Evolutionary conservation across 2,329 filamentous ascomycete genomes (phyloP).

Genomic region (Paecilomyces niveus): DNA sequence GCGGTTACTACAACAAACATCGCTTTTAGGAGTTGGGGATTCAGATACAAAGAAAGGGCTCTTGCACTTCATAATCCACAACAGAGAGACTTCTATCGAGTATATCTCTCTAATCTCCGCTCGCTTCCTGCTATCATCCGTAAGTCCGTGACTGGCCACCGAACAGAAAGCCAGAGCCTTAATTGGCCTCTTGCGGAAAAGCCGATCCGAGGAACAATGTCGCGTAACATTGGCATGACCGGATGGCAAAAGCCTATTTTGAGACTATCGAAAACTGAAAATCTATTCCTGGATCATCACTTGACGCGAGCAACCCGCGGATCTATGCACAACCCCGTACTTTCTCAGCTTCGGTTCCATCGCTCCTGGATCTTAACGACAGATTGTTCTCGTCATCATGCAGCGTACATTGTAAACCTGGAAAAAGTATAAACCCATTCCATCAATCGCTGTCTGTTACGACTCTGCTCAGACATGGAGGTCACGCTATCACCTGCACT

Average conservation of each 20-base stretch:
- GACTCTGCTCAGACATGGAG: background rate
- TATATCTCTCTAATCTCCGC: background rate
- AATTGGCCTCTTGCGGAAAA: background rate
- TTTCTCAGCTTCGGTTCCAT: background rate
- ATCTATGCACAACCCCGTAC: background rate
- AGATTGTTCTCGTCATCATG: background rate
- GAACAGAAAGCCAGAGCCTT: background rate
- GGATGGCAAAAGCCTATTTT: background rate
- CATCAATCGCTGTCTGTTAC: too few relatives aligned
- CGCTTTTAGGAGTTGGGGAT: background rate
- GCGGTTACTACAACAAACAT: background rate
- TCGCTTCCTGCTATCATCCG: background rate
- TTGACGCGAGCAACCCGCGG: background rate
- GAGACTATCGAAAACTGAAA: background rate
- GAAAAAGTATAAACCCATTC: too few relatives aligned
- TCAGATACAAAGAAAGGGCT: background rate
- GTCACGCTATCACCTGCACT: background rate
- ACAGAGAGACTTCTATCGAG: background rate
- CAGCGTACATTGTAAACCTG: background rate
- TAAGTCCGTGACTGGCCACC: background rate
- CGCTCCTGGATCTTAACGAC: background rate
- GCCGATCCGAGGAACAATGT: background rate
- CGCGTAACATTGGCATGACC: background rate
- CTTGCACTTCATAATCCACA: background rate
- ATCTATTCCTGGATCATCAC: background rate